Percentiles rank a stretch among this genome's conserved stretches.
phyloP scores from a whole-genome alignment of 768 basidiomycete species.

The Phanerodontia chrysosporium region DNA sequence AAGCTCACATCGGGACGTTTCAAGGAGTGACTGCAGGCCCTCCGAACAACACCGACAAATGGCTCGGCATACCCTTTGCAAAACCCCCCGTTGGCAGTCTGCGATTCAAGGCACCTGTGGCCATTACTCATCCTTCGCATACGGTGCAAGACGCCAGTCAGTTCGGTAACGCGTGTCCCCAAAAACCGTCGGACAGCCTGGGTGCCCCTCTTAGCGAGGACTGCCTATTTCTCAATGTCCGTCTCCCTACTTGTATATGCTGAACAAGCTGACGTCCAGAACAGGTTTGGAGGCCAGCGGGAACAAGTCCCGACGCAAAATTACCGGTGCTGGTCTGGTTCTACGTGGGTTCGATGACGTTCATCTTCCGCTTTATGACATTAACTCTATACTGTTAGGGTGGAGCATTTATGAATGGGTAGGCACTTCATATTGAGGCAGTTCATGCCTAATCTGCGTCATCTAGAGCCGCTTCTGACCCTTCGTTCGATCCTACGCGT shows the following conservation, averaged over 20 bases:
- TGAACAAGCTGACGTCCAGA: not conserved
- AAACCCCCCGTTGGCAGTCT: constrained; percentile 50
- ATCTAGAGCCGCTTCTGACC: constrained; percentile 39
- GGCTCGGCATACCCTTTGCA: constrained; percentile 61
- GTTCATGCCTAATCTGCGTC: not conserved
- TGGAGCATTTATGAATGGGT: constrained; percentile 45
- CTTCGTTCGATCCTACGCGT: constrained; percentile 47
- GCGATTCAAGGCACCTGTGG: constrained; percentile 53
- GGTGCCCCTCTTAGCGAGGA: constrained; percentile 48
- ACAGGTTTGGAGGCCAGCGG: constrained; percentile 28
- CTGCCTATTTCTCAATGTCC: constrained; percentile 50
- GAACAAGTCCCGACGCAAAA: constrained; percentile 18
- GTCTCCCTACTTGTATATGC: constrained; percentile 2
- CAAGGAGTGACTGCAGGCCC: constrained; percentile 38
- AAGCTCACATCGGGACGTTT: not conserved
- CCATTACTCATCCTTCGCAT: constrained; percentile 30
- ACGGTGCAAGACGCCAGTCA: constrained; percentile 37
- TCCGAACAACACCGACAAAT: constrained; percentile 43
- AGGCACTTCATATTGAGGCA: constrained; percentile 1
- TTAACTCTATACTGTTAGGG: constrained; percentile 30
- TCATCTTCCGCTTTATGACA: not conserved
- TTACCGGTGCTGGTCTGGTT: constrained; percentile 33
- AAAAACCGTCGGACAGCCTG: constrained; percentile 31
- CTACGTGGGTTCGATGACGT: constrained; percentile 21
- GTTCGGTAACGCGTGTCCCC: constrained; percentile 57